Base-by-base conservation (phyloP, 805 yeast genomes). In the Tetrapisispora pingtungensis region DNA sequence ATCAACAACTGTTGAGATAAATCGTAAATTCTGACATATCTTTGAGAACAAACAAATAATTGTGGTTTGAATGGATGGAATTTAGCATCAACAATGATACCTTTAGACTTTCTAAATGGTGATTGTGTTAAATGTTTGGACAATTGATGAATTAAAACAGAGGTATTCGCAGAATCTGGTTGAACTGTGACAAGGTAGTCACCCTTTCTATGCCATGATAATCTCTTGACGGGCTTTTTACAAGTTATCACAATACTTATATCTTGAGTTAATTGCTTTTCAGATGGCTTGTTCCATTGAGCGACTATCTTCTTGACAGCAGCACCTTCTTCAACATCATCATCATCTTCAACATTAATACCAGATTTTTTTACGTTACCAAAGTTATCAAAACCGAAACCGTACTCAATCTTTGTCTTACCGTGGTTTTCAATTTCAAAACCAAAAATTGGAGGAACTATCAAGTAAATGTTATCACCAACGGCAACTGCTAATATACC, bases 11-110 rank as follows among this genome's bases (percentile, higher is more conserved):
- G 98, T 57, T 81, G 84, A 24, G 94, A 77, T 56, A 93, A 74
- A 64, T 93, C 96, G 65, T 93, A 93, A 43, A 93, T 78, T 54
- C 96, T 80, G 51, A 93, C 76, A 54, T 88, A 85, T 59, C 97
- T 77, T 70, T 93, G 98, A 10, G 96, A 84, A 55, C 90, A 88
- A 41, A 93, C 97, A 58, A 85, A 84, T 49, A 93, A 73, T 61
- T 86, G 94, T 20, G 98, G 98, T 58, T 85, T 81, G 69, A 84
- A 81, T 27, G 98, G 98, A 66, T 93, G 98, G 79, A 93, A 93
- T 65, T 83, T 84, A 49, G 96, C 97, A 62, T 88, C 95, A 81
- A 88, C 88, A 38, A 89, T 81, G 50, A 90, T 82, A 53, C 98
- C 98, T 69, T 85, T 85, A 31, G 95, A 78, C 65, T 86, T 86